Evolutionary conservation across 257 asterid genomes (phyloP).

Genomic region (Buddleja alternifolia): DNA sequence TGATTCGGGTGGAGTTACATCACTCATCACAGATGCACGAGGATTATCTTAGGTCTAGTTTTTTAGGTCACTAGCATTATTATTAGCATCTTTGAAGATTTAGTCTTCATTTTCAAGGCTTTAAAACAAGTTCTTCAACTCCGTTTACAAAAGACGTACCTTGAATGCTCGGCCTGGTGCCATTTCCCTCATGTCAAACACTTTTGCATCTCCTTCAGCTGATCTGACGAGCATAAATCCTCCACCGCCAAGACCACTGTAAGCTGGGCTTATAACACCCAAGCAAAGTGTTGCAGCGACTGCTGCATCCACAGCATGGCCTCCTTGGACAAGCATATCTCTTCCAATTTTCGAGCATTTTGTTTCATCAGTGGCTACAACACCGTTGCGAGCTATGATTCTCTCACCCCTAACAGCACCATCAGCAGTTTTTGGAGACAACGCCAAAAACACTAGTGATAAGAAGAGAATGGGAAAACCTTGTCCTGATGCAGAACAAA

Average conservation of each 20-base stretch:
- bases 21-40: no score
- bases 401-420: slow-evolving; percentile 27
- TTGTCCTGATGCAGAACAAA: background rate
- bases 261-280: slow-evolving; percentile 50
- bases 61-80: no score
- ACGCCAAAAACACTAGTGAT: background rate
- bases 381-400: slow-evolving; percentile 35
- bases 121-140: no score
- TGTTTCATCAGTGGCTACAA: slow-evolving; percentile 52
- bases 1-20: no score
- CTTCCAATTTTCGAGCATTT: slow-evolving; percentile 49
- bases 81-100: no score
- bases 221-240: slow-evolving; percentile 51
- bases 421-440: background rate
- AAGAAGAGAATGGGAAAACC: background rate
- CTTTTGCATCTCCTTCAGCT: slow-evolving; percentile 39
- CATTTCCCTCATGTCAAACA: slow-evolving; percentile 54
- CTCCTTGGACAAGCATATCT: slow-evolving; percentile 41
- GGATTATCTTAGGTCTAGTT: no score
- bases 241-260: slow-evolving; percentile 65
- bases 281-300: slow-evolving; percentile 61
- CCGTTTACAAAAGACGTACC: background rate
- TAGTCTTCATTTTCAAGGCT: no score
- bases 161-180: slow-evolving; percentile 45
- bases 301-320: slow-evolving; percentile 62